A percentile compares a stretch with the other conserved stretches of the same genome.
These are phyloP conservation scores for Esteya vermicola DNA, from an alignment of 2,329 filamentous ascomycete species.

Conservation along the genomic window DNA sequence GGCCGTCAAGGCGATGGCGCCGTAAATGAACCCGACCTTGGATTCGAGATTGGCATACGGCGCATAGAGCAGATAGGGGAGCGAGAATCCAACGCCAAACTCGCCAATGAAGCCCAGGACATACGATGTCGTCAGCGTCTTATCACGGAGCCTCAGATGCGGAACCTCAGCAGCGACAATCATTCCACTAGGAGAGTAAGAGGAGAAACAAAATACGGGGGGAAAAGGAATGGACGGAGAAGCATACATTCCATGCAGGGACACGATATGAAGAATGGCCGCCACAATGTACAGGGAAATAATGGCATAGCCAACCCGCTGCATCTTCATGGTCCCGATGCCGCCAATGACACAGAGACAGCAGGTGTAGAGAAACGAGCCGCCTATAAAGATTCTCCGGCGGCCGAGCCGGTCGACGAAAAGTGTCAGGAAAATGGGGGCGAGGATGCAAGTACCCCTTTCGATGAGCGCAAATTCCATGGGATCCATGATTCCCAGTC, in stretches of 20 bases:
- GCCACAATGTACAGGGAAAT: slow-evolving; percentile 5
- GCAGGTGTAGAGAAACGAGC: slow-evolving; percentile 1
- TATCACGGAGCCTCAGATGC: slow-evolving; percentile 8
- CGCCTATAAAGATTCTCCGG: slow-evolving; percentile 4
- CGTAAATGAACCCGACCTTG: slow-evolving; percentile 9
- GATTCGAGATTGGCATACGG: slow-evolving; percentile 7
- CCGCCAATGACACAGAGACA: slow-evolving; percentile 7
- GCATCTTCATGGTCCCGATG: slow-evolving; percentile 5
- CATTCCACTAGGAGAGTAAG: slow-evolving; percentile 1
- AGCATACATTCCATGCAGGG: slow-evolving; percentile 5
- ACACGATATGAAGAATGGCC: slow-evolving; percentile 5
- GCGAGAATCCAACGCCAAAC: slow-evolving; percentile 7
- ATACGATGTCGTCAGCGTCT: slow-evolving; percentile 4
- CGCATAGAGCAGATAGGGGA: slow-evolving; percentile 7
- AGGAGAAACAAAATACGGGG: neutral
- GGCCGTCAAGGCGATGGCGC: slow-evolving; percentile 3
- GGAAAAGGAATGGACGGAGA: too few species aligned
- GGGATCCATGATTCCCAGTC: slow-evolving; percentile 7
- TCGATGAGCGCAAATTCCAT: slow-evolving; percentile 8
- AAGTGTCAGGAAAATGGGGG: slow-evolving; percentile 3
- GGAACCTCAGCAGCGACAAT: slow-evolving; percentile 6
- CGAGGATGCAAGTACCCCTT: slow-evolving; percentile 4
- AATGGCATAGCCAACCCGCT: slow-evolving; percentile 3
- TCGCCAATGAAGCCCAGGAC: slow-evolving; percentile 2
- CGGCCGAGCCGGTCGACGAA: slow-evolving; percentile 7